These are phyloP conservation scores for Bipolaris victoriae DNA, from an alignment of 2,329 filamentous ascomycete genomes.

Conservation along the genomic window DNA sequence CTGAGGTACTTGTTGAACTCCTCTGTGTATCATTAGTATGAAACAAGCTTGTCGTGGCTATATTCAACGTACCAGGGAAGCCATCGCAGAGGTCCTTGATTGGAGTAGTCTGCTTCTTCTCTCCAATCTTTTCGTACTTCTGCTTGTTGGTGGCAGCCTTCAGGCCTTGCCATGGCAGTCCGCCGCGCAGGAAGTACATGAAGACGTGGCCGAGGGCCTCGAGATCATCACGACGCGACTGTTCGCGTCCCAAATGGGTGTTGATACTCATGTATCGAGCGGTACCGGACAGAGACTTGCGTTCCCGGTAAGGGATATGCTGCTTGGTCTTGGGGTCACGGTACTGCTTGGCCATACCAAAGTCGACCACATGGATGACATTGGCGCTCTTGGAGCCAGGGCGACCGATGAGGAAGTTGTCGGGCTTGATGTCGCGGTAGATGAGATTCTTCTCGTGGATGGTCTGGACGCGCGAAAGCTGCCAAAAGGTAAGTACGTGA, in stretches of 20 bases:
- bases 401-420: slow-evolving; percentile 97
- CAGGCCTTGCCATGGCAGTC: slow-evolving; percentile 70
- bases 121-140: slow-evolving; percentile 99
- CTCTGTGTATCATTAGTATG: slow-evolving; percentile 59
- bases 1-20: slow-evolving; percentile 98
- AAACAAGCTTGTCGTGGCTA: neutral
- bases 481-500: slow-evolving; percentile 20
- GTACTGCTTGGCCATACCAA: slow-evolving; percentile 99
- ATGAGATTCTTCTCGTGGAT: slow-evolving; percentile 99
- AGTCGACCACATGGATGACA: slow-evolving; percentile 98
- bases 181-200: slow-evolving; percentile 71
- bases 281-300: slow-evolving; percentile 95
- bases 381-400: slow-evolving; percentile 93
- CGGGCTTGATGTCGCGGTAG: slow-evolving; percentile 98
- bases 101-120: slow-evolving; percentile 98
- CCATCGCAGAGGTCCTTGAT: slow-evolving; percentile 97
- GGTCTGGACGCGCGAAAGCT: slow-evolving; percentile 87
- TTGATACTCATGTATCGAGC: slow-evolving; percentile 99
- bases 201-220: slow-evolving; percentile 79
- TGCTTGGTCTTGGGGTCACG: slow-evolving; percentile 98
- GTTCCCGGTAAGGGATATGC: slow-evolving; percentile 95
- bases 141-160: slow-evolving; percentile 82
- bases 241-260: slow-evolving; percentile 93
- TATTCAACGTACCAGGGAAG: slow-evolving; percentile 70
- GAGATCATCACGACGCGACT: slow-evolving; percentile 93